These are phyloP conservation scores for Huntiella moniliformis DNA, from an alignment of 2,329 filamentous ascomycete genomes.

Conservation along the genomic window DNA sequence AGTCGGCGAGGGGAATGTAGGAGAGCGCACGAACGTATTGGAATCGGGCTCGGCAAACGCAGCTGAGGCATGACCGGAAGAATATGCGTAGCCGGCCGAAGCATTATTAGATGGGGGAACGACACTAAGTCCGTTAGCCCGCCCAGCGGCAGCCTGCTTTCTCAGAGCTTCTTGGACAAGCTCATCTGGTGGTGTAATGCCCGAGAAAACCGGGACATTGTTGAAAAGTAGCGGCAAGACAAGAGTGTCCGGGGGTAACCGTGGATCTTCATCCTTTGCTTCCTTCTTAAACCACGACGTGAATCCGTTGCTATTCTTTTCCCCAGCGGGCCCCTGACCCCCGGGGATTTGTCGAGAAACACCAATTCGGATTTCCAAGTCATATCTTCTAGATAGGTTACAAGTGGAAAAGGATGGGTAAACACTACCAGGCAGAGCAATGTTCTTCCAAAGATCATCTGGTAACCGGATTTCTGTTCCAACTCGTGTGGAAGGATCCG, in stretches of 20 bases:
- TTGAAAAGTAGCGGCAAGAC: constrained; percentile 62
- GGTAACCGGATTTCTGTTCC: constrained; percentile 54
- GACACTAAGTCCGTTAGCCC: neutral
- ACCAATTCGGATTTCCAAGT: constrained; percentile 65
- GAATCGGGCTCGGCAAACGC: neutral
- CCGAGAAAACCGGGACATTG: constrained; percentile 62
- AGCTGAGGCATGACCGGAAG: neutral
- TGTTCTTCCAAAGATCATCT: constrained; percentile 50
- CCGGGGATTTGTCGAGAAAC: constrained; percentile 47
- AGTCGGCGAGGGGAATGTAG: neutral
- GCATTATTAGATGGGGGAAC: neutral
- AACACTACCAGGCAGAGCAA: constrained; percentile 64
- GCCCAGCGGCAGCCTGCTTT: neutral
- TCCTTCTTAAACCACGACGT: constrained; percentile 3
- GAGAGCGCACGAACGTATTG: neutral
- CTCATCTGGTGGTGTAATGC: constrained; percentile 61
- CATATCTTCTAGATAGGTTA: constrained; percentile 67
- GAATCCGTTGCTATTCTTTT: neutral
- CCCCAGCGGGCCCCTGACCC: neutral
- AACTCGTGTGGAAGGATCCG: constrained; percentile 31
- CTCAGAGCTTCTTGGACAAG: constrained; percentile 29
- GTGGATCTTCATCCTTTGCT: constrained; percentile 15
- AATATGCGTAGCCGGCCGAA: neutral
- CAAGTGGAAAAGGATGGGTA: constrained; percentile 77
- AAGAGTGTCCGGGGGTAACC: constrained; percentile 43